phyloP scores from a whole-genome alignment of 495 filamentous ascomycete species.

The Lasiosphaeris hirsuta region DNA sequence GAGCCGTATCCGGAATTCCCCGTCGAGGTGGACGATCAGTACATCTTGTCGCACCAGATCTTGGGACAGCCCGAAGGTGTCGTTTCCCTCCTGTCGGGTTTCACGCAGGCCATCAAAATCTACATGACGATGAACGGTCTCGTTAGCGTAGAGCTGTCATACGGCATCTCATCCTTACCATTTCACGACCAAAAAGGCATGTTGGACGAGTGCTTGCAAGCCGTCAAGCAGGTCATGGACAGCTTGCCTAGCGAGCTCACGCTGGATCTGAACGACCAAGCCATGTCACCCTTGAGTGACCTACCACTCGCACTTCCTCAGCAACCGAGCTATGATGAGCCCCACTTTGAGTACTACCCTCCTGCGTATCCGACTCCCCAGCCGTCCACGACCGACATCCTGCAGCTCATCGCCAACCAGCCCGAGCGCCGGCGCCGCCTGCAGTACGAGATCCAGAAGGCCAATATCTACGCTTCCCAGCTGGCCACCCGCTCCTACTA shows the following conservation, averaged over 20 bases:
- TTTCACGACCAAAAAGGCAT: conserved; percentile 68
- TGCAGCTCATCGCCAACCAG: conserved; percentile 32
- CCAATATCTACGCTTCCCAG: conserved; percentile 74
- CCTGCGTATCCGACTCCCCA: conserved; percentile 31
- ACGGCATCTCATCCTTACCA: conserved; percentile 65
- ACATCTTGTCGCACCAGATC: conserved; percentile 60
- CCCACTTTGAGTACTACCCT: conserved; percentile 35
- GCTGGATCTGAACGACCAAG: conserved; percentile 31
- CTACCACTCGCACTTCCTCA: not conserved
- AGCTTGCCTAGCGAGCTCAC: conserved; percentile 59
- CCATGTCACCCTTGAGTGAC: not conserved
- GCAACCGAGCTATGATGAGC: conserved; percentile 14
- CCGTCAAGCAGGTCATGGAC: conserved; percentile 58
- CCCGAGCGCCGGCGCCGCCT: conserved; percentile 49
- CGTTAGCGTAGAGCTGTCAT: conserved; percentile 67
- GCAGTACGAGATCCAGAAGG: conserved; percentile 81
- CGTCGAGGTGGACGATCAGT: conserved; percentile 74
- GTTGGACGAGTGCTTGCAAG: conserved; percentile 57
- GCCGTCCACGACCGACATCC: conserved; percentile 36
- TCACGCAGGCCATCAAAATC: conserved; percentile 71
- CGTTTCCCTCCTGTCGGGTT: conserved; percentile 65
- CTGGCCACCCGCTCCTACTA: conserved; percentile 72
- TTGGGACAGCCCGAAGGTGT: conserved; percentile 59
- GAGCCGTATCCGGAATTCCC: conserved; percentile 81
- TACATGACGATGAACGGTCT: conserved; percentile 68